Evolutionary conservation across 768 basidiomycete species (phyloP).

Genomic region (Podaxis sp.): DNA sequence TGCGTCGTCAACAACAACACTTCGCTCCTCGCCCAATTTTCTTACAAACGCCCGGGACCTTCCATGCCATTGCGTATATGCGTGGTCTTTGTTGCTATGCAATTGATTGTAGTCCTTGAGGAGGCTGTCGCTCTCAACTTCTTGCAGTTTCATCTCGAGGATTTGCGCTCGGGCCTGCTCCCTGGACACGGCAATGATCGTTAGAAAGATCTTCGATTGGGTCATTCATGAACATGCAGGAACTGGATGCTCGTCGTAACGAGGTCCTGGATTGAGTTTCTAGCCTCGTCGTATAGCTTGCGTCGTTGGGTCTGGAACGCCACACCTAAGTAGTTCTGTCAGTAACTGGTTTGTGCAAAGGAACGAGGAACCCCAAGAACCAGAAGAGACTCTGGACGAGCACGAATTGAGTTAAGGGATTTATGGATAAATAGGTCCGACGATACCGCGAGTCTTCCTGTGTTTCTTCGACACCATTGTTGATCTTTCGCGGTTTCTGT

Average conservation of each 20-base stretch:
- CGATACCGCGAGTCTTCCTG: background rate
- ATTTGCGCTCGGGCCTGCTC: conserved; percentile 29
- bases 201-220: background rate
- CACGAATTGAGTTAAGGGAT: background rate
- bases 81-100: background rate
- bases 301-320: conserved; percentile 30
- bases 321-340: background rate
- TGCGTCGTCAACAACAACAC: conserved; percentile 31
- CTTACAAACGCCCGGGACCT: conserved; percentile 28
- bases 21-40: conserved; percentile 32
- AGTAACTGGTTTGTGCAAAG: background rate
- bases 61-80: conserved; percentile 11
- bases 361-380: background rate
- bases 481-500: conserved; percentile 21
- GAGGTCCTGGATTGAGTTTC: conserved; percentile 28
- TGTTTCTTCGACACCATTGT: conserved; percentile 16
- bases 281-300: conserved; percentile 31
- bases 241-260: conserved; percentile 11
- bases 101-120: conserved; percentile 22
- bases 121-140: conserved; percentile 24
- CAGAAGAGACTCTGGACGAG: background rate
- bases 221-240: conserved; percentile 7
- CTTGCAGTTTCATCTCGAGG: conserved; percentile 24
- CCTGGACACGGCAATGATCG: conserved; percentile 19
- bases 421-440: background rate